Conservation (phyloP, 2,329 filamentous ascomycete species). For the Lachnellula cervina region DNA sequence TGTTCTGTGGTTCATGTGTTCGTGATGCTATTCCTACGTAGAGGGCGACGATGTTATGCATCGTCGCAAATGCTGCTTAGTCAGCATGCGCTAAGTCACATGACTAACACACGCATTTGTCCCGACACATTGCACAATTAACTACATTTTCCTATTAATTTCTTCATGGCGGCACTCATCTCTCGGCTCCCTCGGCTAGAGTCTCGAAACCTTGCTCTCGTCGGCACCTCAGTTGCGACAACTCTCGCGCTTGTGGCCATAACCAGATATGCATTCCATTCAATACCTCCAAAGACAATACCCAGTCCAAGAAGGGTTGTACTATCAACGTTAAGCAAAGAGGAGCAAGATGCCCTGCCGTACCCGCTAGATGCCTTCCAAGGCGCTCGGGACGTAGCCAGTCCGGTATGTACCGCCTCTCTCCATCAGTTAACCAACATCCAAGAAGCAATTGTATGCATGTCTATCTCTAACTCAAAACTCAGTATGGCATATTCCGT, state of each 20-base stretch:
- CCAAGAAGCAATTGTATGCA: neutral
- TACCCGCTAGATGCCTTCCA: constrained; percentile 70
- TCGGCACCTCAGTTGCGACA: constrained; percentile 17
- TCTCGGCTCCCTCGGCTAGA: neutral
- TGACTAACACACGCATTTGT: no score
- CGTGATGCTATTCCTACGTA: no score
- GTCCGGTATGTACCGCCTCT: constrained; percentile 37
- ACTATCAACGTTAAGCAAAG: constrained; percentile 18
- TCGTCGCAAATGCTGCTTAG: no score
- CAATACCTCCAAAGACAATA: constrained; percentile 13
- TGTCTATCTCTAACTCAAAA: neutral
- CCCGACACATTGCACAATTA: no score
- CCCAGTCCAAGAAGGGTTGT: constrained; percentile 21
- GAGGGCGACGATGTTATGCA: no score
- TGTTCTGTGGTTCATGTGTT: no score
- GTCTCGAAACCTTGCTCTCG: neutral
- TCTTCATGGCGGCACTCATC: neutral
- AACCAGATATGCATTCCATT: constrained; percentile 6
- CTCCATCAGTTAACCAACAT: neutral
- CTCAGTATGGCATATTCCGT: constrained; percentile 59
- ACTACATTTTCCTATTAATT: no score
- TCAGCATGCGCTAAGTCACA: no score
- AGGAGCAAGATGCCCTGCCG: constrained; percentile 40
- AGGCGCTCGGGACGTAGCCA: constrained; percentile 62
- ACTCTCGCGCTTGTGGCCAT: constrained; percentile 16